These are phyloP conservation scores for Persicaria tinctoria DNA, from an alignment of 148 eudicot species.

Conservation along the genomic window DNA sequence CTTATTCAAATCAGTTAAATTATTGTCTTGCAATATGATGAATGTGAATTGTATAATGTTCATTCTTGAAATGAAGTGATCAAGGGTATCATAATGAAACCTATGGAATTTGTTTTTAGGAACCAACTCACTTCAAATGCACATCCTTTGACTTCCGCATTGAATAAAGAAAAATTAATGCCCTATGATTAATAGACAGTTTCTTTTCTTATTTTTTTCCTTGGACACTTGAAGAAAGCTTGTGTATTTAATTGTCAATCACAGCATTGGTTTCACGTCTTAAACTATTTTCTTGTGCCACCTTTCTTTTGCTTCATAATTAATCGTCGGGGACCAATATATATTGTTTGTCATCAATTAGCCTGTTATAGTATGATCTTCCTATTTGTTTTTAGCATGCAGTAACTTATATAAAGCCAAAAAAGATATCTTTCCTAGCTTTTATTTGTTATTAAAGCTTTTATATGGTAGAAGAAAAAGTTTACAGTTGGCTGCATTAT, in stretches of 20 bases:
- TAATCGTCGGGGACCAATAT: background rate
- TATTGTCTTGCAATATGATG: too few relatives aligned
- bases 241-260: background rate
- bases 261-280: background rate
- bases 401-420: too few relatives aligned
- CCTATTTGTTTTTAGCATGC: too few relatives aligned
- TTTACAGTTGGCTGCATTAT: too few relatives aligned
- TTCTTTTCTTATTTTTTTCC: background rate
- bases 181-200: background rate
- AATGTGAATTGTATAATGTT: too few relatives aligned
- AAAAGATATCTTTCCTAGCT: too few relatives aligned
- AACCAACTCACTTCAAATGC: constrained; percentile 20
- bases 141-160: background rate
- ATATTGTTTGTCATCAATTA: too few relatives aligned
- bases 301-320: background rate
- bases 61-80: background rate
- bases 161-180: background rate
- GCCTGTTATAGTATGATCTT: too few relatives aligned
- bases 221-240: background rate
- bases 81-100: background rate
- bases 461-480: too few relatives aligned
- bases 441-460: too few relatives aligned
- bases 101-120: constrained; percentile 83
- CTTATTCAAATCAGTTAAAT: too few relatives aligned
- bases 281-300: background rate